Base-by-base conservation (phyloP, 495 filamentous ascomycete species). In the Alectoria sarmentosa region DNA sequence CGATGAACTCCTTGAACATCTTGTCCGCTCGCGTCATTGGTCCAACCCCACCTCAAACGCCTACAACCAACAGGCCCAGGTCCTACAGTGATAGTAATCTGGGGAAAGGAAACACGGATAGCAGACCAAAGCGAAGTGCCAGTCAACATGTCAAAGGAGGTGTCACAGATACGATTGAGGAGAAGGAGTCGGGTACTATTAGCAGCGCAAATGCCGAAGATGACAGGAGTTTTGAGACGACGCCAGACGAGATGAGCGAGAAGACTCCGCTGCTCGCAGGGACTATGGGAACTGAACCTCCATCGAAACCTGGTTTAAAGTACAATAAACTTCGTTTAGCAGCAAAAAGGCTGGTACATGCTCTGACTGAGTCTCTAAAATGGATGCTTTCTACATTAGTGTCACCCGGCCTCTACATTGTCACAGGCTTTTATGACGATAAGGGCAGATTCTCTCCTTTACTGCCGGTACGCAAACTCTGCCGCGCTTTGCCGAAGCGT, bases 1-100 rank as follows among this genome's bases (percentile, higher is more conserved):
- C 87, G 79, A 98, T 98, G 93, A 97, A 98, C 88, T 96, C 93
- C 72, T 79, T 98, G 80, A 96, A 96, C 77, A 89, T 96, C 75
- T 82, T 98, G 75, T 95, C 91, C 68, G 84, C 90, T 73, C 87
- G 89, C 79, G 90, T 94, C 73, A 86, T 89, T 67, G 86, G 86
- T 69, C 81, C 81, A 73, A 81, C 83, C 65, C 80, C 76, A 64
- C 77, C 79, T 55, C 69, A 75, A 34, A 75, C 69, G 38, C 73
- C 76, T 15, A 64, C 63, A 26, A 66, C 41, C 13, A 70, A 69
- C 55, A 65, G 67, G 37, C 55, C 52, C 32, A 62, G 67, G 9
- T 69, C 69, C 60, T 67, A 67, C 42, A 70, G 64, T 54, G 69
- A 71, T 11, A 63, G 62, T 30, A 71, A 57, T 36, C 28, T 69